Base-by-base conservation (phyloP, 345 rosid genomes). In the Hevea brasiliensis region DNA sequence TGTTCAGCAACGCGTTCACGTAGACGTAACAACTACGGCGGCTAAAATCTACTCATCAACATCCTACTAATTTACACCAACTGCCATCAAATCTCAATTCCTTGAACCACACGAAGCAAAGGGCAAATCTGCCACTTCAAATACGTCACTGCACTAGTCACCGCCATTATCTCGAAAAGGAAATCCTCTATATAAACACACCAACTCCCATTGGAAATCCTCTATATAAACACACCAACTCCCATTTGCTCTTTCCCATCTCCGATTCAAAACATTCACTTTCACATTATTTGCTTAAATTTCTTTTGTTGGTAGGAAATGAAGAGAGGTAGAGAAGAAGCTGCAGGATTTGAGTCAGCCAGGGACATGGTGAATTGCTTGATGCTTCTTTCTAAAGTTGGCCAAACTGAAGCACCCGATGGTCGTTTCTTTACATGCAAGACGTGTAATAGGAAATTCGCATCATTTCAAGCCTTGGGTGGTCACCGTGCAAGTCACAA, bases 401-500 rank as follows among this genome's bases (percentile, higher is more conserved):
- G 87, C 26, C 71, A 83, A 65, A 0, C 58, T 3, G 53, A 50
- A 40, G n/a, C 15, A 50, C 11, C 65, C 0, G n/a, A 26, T 27
- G 65, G 67, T 37, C 89, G 93, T 15, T 79, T 81, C 29, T 94
- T 94, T 47, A 24, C 84, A 0, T 94, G 98, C 90, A 94, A 92
- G 79, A 92, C 97, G 20, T 94, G 98, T 80, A 77, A 88, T 86
- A 87, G 69, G 67, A 82, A 79, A 71, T 94, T 94, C 74, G 60
- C 86, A 17, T 88, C 98, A 26, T 94, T 94, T 51, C 98, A 94
- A 81, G 98, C 98, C 1, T 76, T 94, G 17, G 98, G 98, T 0
- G 98, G 97, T 1, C 97, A 94, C 83, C 85, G 96, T 20, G 96
- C 98, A 0, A 94, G 98, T 68, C 98, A 94, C 87, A 86, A 85